These are phyloP conservation scores for Seminavis robusta DNA, from an alignment of 108 stramenopile genomes.

Conservation along the genomic window DNA sequence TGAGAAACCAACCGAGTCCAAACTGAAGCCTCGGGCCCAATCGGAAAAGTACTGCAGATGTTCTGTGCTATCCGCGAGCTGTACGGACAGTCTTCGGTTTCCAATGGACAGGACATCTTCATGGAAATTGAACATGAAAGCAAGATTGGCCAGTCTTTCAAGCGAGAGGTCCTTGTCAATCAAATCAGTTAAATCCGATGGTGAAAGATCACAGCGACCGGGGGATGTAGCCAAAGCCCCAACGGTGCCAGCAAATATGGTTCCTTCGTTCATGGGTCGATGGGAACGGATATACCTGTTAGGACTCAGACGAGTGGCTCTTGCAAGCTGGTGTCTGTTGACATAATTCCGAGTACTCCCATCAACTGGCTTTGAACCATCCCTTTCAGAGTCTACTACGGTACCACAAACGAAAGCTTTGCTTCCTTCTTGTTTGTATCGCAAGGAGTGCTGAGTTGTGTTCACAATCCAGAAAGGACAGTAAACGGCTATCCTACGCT, in stretches of 20 bases:
- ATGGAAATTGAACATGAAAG: slow-evolving; percentile 96
- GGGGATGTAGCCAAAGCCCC: slow-evolving; percentile 59
- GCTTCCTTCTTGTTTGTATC: slow-evolving; percentile 83
- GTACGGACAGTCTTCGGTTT: slow-evolving; percentile 68
- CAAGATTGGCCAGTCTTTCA: slow-evolving; percentile 56
- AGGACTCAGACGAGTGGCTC: slow-evolving; percentile 4
- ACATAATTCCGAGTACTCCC: slow-evolving; percentile 51
- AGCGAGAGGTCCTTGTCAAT: slow-evolving; percentile 72
- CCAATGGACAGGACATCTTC: slow-evolving; percentile 66
- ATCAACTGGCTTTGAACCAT: slow-evolving; percentile 65
- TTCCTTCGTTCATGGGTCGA: slow-evolving; percentile 29
- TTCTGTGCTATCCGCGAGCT: slow-evolving; percentile 56
- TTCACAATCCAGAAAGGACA: slow-evolving; percentile 96
- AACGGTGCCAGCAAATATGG: slow-evolving; percentile 73
- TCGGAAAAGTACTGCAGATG: slow-evolving; percentile 51
- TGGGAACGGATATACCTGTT: slow-evolving; percentile 7
- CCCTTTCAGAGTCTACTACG: slow-evolving; percentile 44
- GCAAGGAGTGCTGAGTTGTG: slow-evolving; percentile 83
- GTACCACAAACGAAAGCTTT: slow-evolving; percentile 67
- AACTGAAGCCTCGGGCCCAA: slow-evolving; percentile 85
- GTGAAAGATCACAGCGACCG: slow-evolving; percentile 19
- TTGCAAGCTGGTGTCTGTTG: slow-evolving; percentile 8
- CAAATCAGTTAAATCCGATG: slow-evolving; percentile 40
- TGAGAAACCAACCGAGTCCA: slow-evolving; percentile 95
- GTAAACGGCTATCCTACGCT: slow-evolving; percentile 78